phyloP scores from a whole-genome alignment of 1,284 basidiomycete genomes.

The Puccinia triticina region DNA sequence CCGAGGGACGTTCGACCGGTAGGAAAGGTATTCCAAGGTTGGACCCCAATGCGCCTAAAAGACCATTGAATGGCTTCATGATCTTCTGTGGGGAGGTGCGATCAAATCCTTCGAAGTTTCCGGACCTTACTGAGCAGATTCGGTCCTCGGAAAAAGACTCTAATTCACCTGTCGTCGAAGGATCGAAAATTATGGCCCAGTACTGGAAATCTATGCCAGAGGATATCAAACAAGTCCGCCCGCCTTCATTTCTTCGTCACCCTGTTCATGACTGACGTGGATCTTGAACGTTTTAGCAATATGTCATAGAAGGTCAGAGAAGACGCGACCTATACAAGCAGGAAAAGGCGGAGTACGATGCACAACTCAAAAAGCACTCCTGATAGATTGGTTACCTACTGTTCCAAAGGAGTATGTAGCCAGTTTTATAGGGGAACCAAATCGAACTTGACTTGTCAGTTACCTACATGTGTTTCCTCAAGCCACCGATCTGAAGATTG shows the following conservation, averaged over 20 bases:
- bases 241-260: not conserved
- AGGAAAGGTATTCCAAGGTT: constrained; percentile 36
- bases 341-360: constrained; percentile 45
- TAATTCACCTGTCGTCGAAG: constrained; percentile 20
- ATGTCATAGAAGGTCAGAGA: constrained; percentile 28
- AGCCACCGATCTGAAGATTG: not conserved
- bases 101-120: constrained; percentile 39
- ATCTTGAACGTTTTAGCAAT: not conserved
- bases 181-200: constrained; percentile 33
- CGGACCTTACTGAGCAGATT: constrained; percentile 21
- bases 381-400: not conserved
- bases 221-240: constrained; percentile 38
- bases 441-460: not conserved
- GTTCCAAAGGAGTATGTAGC: too few relatives aligned
- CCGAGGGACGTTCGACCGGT: constrained; percentile 27
- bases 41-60: constrained; percentile 47
- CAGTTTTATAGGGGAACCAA: too few relatives aligned
- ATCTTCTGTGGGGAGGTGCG: constrained; percentile 41
- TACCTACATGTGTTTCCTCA: not conserved
- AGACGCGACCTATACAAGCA: constrained; percentile 39
- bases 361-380: not conserved
- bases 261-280: not conserved
- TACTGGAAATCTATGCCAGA: constrained; percentile 43
- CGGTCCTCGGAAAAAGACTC: constrained; percentile 15
- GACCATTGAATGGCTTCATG: constrained; percentile 48